These are phyloP conservation scores for Dioscorea cayenensis DNA, from an alignment of 116 monocot species.

Conservation along the genomic window DNA sequence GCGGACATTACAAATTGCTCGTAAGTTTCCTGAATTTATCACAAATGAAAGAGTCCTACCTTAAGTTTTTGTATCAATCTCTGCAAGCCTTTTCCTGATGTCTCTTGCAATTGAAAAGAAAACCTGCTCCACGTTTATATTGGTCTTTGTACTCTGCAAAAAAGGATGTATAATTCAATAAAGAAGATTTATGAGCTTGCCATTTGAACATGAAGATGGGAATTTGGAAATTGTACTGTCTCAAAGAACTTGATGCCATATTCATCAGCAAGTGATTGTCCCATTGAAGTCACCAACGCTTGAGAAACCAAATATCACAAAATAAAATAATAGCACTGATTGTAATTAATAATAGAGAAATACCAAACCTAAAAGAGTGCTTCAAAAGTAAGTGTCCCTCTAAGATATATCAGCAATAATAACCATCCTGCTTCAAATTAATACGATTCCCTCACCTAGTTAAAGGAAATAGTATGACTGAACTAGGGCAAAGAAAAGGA, in stretches of 20 bases:
- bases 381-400: too few species aligned
- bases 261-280: constrained; percentile 92
- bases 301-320: too few species aligned
- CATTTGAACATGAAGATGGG: background rate
- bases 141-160: constrained; percentile 85
- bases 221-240: constrained; percentile 32
- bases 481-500: background rate
- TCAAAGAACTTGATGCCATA: constrained; percentile 90
- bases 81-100: constrained; percentile 80
- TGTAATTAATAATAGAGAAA: background rate
- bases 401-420: too few species aligned
- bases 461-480: background rate
- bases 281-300: constrained; percentile 71
- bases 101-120: constrained; percentile 91
- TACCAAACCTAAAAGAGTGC: background rate
- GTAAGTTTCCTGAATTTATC: background rate
- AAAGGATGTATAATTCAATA: background rate
- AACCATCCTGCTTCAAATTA: too few species aligned
- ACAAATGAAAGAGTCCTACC: constrained; percentile 16
- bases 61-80: constrained; percentile 64
- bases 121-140: constrained; percentile 82
- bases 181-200: background rate
- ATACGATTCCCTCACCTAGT: too few species aligned
- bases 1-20: too few species aligned
- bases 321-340: background rate